These are phyloP conservation scores for Symbiotaphrina buchneri DNA, from an alignment of 495 filamentous ascomycete species.

Conservation along the genomic window DNA sequence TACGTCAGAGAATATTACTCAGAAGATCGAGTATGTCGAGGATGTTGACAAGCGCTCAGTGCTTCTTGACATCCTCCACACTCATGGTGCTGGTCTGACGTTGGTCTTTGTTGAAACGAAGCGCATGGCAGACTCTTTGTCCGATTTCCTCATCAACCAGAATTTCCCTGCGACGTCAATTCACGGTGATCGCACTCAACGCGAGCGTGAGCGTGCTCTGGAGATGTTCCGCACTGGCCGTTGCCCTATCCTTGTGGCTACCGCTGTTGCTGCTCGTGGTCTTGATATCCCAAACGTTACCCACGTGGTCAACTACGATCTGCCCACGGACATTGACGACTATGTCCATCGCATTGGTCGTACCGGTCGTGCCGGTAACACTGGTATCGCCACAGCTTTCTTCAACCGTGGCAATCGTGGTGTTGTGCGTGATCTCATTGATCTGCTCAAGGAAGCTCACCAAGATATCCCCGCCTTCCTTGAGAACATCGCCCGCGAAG, in stretches of 20 bases:
- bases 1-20: conserved; percentile 98
- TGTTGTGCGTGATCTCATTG: conserved; percentile 84
- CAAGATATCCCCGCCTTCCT: conserved; percentile 88
- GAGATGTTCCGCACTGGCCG: conserved; percentile 92
- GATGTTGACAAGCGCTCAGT: conserved; percentile 95
- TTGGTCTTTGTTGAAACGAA: conserved; percentile 99
- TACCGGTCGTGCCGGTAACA: conserved; percentile 98
- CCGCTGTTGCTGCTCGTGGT: conserved; percentile 86
- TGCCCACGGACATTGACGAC: conserved; percentile 96
- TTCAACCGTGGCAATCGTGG: conserved; percentile 99
- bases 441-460: conserved; percentile 92
- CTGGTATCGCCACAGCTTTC: conserved; percentile 93
- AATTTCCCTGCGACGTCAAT: conserved; percentile 95
- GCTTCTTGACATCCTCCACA: conserved; percentile 90
- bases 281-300: conserved; percentile 97
- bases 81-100: conserved; percentile 73
- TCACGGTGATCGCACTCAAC: conserved; percentile 94
- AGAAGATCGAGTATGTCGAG: conserved; percentile 96
- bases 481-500: conserved; percentile 89
- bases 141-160: conserved; percentile 94
- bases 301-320: conserved; percentile 97
- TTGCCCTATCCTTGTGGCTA: conserved; percentile 91
- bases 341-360: conserved; percentile 99
- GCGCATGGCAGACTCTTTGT: conserved; percentile 95
- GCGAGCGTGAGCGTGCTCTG: conserved; percentile 91